These are phyloP conservation scores for Aspergillus ellipticus DNA, from an alignment of 495 filamentous ascomycete genomes.

Conservation along the genomic window DNA sequence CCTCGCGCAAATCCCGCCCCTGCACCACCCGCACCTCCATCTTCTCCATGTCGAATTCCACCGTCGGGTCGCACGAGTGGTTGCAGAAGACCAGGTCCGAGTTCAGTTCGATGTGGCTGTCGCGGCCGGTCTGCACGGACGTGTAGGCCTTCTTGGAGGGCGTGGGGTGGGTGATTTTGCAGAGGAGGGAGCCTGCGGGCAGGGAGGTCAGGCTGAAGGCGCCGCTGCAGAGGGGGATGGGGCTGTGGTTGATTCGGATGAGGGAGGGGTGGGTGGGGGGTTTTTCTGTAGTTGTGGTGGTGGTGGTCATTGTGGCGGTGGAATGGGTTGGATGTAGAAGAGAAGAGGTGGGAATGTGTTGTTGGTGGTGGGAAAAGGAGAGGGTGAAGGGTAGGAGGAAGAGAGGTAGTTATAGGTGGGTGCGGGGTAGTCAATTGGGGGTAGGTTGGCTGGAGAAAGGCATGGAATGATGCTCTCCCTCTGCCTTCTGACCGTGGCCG, in stretches of 20 bases:
- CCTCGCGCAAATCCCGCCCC: conserved; percentile 48
- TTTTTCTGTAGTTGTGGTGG: conserved; percentile 5
- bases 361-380: neutral
- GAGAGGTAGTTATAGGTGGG: neutral
- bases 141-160: conserved; percentile 61
- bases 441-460: too few relatives aligned
- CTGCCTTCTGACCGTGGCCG: too few relatives aligned
- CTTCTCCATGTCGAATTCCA: conserved; percentile 66
- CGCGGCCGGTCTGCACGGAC: conserved; percentile 59
- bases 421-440: neutral
- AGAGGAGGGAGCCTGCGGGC: conserved; percentile 59
- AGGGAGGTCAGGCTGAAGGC: conserved; percentile 58
- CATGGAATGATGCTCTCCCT: neutral
- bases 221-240: conserved; percentile 54
- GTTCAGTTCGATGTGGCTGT: conserved; percentile 69
- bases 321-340: neutral
- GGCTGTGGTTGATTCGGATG: conserved; percentile 33
- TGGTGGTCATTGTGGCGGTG: conserved; percentile 3
- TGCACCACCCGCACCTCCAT: conserved; percentile 59
- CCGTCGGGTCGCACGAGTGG: conserved; percentile 65
- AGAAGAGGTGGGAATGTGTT: neutral
- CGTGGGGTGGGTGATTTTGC: conserved; percentile 50
- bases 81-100: conserved; percentile 73
- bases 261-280: conserved; percentile 35
- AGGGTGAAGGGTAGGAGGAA: neutral